phyloP scores from a whole-genome alignment of 257 asterid species.

The Solanum gracilifrons region DNA sequence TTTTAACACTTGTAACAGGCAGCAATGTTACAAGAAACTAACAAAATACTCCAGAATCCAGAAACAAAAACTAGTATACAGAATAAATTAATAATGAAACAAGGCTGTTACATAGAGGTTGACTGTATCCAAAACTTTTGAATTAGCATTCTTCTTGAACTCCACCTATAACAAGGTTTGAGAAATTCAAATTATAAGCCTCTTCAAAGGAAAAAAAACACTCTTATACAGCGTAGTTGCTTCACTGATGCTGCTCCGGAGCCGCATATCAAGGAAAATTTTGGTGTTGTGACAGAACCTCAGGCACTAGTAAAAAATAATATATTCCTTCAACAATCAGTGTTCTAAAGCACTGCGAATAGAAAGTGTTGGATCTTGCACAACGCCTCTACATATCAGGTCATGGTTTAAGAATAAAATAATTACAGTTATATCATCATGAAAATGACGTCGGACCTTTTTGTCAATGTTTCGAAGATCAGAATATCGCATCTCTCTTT shows the following conservation, averaged over 20 bases:
- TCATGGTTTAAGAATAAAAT: constrained; percentile 25
- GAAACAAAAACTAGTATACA: neutral
- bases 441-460: constrained; percentile 30
- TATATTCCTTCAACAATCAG: neutral
- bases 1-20: neutral
- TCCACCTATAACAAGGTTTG: neutral
- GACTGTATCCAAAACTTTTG: neutral
- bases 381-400: constrained; percentile 14
- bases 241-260: neutral
- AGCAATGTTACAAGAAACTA: neutral
- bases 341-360: constrained; percentile 19
- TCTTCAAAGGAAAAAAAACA: neutral
- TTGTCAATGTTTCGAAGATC: constrained; percentile 21
- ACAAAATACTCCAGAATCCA: neutral
- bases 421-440: constrained; percentile 27
- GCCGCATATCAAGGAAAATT: neutral
- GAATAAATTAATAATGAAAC: neutral
- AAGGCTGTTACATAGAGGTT: constrained; percentile 1
- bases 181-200: neutral
- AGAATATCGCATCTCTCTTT: constrained; percentile 27
- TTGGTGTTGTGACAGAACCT: neutral
- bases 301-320: neutral
- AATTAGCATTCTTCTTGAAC: neutral
- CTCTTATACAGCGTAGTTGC: neutral
- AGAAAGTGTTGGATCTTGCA: constrained; percentile 19